These are phyloP conservation scores for Hygrophorus russula DNA, from an alignment of 768 basidiomycete species.

Conservation along the genomic window DNA sequence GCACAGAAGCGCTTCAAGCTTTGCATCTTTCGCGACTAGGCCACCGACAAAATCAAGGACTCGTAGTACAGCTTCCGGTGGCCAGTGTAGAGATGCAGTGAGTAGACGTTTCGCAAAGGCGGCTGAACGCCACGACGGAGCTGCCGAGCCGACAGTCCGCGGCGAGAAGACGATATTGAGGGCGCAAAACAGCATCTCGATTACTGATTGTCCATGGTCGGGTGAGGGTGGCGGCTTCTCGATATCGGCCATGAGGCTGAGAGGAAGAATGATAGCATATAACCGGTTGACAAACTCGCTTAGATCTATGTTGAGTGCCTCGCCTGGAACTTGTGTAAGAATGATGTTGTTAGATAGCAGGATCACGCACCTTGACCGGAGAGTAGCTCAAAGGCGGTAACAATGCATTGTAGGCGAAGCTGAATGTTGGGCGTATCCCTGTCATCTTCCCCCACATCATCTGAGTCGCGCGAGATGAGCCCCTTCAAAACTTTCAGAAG, in stretches of 20 bases:
- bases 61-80: slow-evolving; percentile 51
- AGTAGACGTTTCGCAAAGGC: slow-evolving; percentile 94
- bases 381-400: slow-evolving; percentile 94
- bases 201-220: slow-evolving; percentile 22
- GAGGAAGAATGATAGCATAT: slow-evolving; percentile 70
- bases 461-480: slow-evolving; percentile 46
- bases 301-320: slow-evolving; percentile 95
- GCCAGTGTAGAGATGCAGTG: slow-evolving; percentile 71
- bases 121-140: slow-evolving; percentile 68
- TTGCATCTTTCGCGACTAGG: slow-evolving; percentile 66
- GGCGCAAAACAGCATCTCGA: slow-evolving; percentile 80
- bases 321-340: slow-evolving; percentile 40
- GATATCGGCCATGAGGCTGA: slow-evolving; percentile 55
- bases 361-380: slow-evolving; percentile 76
- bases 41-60: slow-evolving; percentile 63
- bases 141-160: slow-evolving; percentile 38
- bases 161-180: slow-evolving; percentile 76
- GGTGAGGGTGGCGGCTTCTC: slow-evolving; percentile 35
- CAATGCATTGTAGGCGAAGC: slow-evolving; percentile 72
- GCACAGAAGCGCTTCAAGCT: slow-evolving; percentile 73
- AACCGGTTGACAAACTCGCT: slow-evolving; percentile 78
- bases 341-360: background rate
- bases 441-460: slow-evolving; percentile 27
- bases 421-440: slow-evolving; percentile 27
- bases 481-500: slow-evolving; percentile 77